phyloP scores from a whole-genome alignment of 2,329 filamentous ascomycete genomes.

The Penicillium carneum region DNA sequence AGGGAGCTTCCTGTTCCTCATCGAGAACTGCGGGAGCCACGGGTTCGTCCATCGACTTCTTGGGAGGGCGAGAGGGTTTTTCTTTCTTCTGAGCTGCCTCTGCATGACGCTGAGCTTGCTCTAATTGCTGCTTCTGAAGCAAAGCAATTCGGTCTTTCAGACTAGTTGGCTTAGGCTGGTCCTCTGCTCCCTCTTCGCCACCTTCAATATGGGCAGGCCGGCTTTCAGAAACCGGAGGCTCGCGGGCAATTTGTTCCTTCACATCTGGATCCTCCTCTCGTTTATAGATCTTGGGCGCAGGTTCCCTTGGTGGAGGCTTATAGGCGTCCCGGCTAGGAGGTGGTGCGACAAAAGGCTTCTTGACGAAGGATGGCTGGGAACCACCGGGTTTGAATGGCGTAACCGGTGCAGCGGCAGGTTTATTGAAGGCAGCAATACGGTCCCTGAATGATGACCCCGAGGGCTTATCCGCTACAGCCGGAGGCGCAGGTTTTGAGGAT shows the following conservation, averaged over 20 bases:
- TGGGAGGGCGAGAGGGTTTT: slow-evolving; percentile 78
- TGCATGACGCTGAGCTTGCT: slow-evolving; percentile 82
- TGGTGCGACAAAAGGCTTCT: slow-evolving; percentile 94
- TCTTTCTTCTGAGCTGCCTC: slow-evolving; percentile 82
- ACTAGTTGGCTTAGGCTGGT: slow-evolving; percentile 88
- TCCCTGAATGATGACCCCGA: slow-evolving; percentile 82
- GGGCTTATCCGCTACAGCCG: slow-evolving; percentile 74
- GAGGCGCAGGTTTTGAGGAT: slow-evolving; percentile 68
- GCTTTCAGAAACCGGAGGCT: slow-evolving; percentile 46
- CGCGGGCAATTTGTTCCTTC: slow-evolving; percentile 43
- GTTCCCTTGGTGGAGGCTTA: slow-evolving; percentile 76
- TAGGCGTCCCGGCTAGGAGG: slow-evolving; percentile 92
- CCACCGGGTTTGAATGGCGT: slow-evolving; percentile 86
- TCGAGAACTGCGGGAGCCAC: slow-evolving; percentile 36
- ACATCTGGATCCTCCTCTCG: slow-evolving; percentile 80
- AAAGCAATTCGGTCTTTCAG: slow-evolving; percentile 94
- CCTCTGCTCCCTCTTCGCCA: slow-evolving; percentile 67
- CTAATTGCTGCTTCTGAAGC: slow-evolving; percentile 90
- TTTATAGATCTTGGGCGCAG: slow-evolving; percentile 77
- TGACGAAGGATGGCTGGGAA: slow-evolving; percentile 75
- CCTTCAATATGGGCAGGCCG: slow-evolving; percentile 51
- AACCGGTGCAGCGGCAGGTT: slow-evolving; percentile 80
- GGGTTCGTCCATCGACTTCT: slow-evolving; percentile 65
- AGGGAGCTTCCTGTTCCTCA: slow-evolving; percentile 41
- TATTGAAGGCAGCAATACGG: slow-evolving; percentile 97